Evolutionary conservation across 305 asterid species (phyloP), one percentile per base, ranked within the genome.

Genomic region (Salvia sclarea): DNA sequence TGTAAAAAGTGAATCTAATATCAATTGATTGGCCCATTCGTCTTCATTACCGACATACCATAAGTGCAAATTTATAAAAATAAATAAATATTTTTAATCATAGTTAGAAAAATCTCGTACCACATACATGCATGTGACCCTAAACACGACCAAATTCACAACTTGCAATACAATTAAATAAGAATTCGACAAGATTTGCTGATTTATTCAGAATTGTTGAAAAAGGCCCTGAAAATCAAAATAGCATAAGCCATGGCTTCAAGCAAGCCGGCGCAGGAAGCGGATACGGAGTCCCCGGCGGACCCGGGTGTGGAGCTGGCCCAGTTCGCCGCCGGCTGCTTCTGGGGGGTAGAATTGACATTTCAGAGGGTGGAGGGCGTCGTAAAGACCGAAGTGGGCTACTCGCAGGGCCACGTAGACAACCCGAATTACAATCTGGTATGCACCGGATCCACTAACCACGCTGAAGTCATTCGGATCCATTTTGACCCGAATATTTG

Each of bases 251-350:
- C 79, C 54, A 86, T 86, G 95, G 92, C 87, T 3, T 66, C 83
- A 60, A 71, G 52, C 63, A 90, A 88, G 85, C 94, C 84, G 58
- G 92, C 92, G 0, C 69, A 72, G 2, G 79, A 80, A 11, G 81
- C 83, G 75, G 97, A 88, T 78, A 58, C 21, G 13, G 92, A 82
- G 31, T 30, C 72, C 1, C 87, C 95, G 49, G 63, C 20, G 16
- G 66, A 69, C 0, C 63, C 85, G 70, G 85, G 83, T 61, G 82
- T 84, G 50, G 93, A 86, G 52, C 64, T 86, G 20, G 95, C 96
- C 75, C 96, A 91, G 56, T 88, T 91, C 30, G 97, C 83, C 0
- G 96, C 96, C 18, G 97, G 97, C 0, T 91, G 96, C 76, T 88
- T 91, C 73, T 91, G 97, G 96, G 82, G 97, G n/a, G 90, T 91